These are phyloP conservation scores for Craspedostauros australis DNA, from an alignment of 108 stramenopile genomes.

Conservation along the genomic window DNA sequence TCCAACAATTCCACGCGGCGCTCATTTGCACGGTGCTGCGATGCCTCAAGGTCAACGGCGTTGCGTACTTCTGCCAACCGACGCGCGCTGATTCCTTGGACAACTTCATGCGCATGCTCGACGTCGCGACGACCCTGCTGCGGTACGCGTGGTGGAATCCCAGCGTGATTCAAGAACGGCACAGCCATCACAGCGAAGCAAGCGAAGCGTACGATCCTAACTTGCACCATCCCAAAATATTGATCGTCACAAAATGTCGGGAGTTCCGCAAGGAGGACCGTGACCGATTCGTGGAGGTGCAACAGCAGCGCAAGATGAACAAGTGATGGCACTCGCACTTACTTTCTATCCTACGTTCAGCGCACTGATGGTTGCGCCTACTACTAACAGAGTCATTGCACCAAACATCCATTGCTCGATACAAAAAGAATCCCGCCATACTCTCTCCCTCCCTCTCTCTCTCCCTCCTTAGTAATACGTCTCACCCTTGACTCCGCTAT, in stretches of 20 bases:
- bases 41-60: slow-evolving; percentile 46
- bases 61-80: slow-evolving; percentile 69
- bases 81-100: slow-evolving; percentile 50
- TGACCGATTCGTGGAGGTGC: background rate
- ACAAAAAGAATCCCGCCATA: too few species aligned
- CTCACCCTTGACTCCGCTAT: slow-evolving; percentile 7
- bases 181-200: background rate
- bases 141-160: slow-evolving; percentile 2
- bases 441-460: too few species aligned
- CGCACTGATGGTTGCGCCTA: too few species aligned
- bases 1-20: slow-evolving; percentile 72
- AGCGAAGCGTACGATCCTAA: slow-evolving; percentile 41
- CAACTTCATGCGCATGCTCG: slow-evolving; percentile 44
- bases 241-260: slow-evolving; percentile 49
- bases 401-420: too few species aligned
- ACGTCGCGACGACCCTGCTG: slow-evolving; percentile 7
- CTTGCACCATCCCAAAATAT: slow-evolving; percentile 51
- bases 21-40: slow-evolving; percentile 47
- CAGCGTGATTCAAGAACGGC: slow-evolving; percentile 5
- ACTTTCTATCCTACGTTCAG: too few species aligned
- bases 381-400: too few species aligned
- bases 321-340: too few species aligned
- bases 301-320: too few species aligned
- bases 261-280: slow-evolving; percentile 38
- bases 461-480: too few species aligned